Evolutionary conservation across 1,284 basidiomycete species (phyloP).

Genomic region (Fomitopsis palustris): DNA sequence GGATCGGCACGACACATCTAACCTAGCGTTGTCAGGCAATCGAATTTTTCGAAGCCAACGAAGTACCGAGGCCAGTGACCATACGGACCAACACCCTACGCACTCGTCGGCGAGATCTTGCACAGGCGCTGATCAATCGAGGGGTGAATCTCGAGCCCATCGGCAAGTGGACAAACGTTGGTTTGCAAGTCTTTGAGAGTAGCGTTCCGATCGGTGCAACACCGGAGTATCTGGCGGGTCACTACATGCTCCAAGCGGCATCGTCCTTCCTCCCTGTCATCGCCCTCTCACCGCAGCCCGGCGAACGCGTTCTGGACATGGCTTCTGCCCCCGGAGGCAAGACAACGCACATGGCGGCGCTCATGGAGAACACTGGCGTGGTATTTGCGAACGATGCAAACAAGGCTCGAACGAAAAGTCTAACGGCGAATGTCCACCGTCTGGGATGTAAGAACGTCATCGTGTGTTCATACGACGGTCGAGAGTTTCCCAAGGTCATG

Average conservation of each 20-base stretch:
- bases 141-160: constrained; percentile 98
- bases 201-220: constrained; percentile 96
- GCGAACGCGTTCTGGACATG: constrained; percentile 97
- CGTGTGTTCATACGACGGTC: constrained; percentile 95
- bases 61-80: constrained; percentile 93
- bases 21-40: constrained; percentile 65
- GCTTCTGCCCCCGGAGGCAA: constrained; percentile 98
- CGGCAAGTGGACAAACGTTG: constrained; percentile 98
- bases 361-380: constrained; percentile 96
- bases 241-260: constrained; percentile 99
- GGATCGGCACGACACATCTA: constrained; percentile 6
- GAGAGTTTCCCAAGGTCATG: constrained; percentile 99
- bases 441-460: constrained; percentile 98
- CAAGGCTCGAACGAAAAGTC: constrained; percentile 92
- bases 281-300: constrained; percentile 88
- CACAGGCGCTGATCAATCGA: constrained; percentile 92
- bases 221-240: constrained; percentile 97
- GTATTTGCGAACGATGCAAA: constrained; percentile 99
- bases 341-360: constrained; percentile 93
- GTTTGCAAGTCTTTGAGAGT: constrained; percentile 96
- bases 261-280: constrained; percentile 99
- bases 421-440: constrained; percentile 95
- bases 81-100: constrained; percentile 98
- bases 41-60: constrained; percentile 98
- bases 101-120: constrained; percentile 90